phyloP scores from a whole-genome alignment of 441 rosid genomes.

The Adansonia grandidieri region DNA sequence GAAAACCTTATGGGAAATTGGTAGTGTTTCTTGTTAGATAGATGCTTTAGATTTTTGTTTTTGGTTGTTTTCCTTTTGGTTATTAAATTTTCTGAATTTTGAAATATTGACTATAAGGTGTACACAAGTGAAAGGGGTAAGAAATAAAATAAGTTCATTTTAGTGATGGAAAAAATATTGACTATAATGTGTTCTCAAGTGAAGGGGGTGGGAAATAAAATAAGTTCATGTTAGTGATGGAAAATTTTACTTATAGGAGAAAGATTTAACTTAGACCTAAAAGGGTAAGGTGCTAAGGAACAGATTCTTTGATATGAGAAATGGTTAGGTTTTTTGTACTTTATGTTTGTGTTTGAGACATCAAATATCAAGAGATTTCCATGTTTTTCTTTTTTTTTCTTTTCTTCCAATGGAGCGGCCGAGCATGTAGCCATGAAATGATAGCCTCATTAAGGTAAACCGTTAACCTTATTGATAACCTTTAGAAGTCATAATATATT shows the following conservation, averaged over 20 bases:
- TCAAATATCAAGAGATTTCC: not conserved
- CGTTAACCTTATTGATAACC: slow-evolving; percentile 5
- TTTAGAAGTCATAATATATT: not conserved
- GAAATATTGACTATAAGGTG: not conserved
- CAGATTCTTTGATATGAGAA: not conserved
- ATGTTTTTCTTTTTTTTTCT: not conserved
- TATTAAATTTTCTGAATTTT: not conserved
- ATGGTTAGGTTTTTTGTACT: not conserved
- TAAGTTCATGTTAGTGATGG: not conserved
- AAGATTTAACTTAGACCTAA: not conserved
- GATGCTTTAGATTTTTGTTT: not conserved
- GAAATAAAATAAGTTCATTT: not conserved
- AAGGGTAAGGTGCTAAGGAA: not conserved
- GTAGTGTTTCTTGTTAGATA: slow-evolving; percentile 32
- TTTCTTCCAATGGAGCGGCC: slow-evolving; percentile 8
- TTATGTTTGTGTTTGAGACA: not conserved
- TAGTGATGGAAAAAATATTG: not conserved
- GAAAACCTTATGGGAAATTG: slow-evolving; percentile 26
- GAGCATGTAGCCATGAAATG: slow-evolving; percentile 14
- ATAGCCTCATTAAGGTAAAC: not conserved
- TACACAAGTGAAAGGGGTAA: not conserved
- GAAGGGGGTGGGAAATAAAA: not conserved
- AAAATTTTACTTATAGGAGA: slow-evolving; percentile 7
- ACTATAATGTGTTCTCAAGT: not conserved
- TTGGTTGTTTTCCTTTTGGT: not conserved